These are phyloP conservation scores for Xylaria venustula DNA, from an alignment of 495 filamentous ascomycete species.

Conservation along the genomic window DNA sequence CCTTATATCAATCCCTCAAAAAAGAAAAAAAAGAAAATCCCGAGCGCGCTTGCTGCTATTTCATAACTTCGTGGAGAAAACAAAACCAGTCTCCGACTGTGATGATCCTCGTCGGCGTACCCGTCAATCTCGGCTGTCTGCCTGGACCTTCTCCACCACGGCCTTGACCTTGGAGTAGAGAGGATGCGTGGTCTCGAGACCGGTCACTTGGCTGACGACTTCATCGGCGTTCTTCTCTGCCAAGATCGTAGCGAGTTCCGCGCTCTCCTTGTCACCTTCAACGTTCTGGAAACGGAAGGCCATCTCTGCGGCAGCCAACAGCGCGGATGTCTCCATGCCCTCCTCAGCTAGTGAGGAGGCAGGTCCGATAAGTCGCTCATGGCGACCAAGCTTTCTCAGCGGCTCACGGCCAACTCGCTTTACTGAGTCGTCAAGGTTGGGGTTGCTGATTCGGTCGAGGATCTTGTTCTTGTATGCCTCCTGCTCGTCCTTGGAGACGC, in stretches of 20 bases:
- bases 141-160: slow-evolving; percentile 77
- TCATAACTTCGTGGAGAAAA: slow-evolving; percentile 29
- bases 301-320: slow-evolving; percentile 79
- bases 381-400: slow-evolving; percentile 84
- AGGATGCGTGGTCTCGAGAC: slow-evolving; percentile 67
- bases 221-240: slow-evolving; percentile 64
- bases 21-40: slow-evolving; percentile 12
- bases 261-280: slow-evolving; percentile 81
- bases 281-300: slow-evolving; percentile 92
- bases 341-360: slow-evolving; percentile 79
- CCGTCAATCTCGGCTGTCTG: slow-evolving; percentile 40
- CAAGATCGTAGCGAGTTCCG: slow-evolving; percentile 78
- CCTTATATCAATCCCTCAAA: slow-evolving; percentile 13
- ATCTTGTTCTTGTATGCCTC: slow-evolving; percentile 89
- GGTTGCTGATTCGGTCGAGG: slow-evolving; percentile 88
- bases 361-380: slow-evolving; percentile 94
- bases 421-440: slow-evolving; percentile 86
- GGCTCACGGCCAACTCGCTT: slow-evolving; percentile 96
- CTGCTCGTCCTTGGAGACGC: slow-evolving; percentile 72
- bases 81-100: background rate
- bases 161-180: slow-evolving; percentile 69
- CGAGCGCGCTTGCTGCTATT: slow-evolving; percentile 24
- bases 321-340: slow-evolving; percentile 63
- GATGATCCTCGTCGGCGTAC: background rate
- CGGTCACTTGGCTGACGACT: slow-evolving; percentile 69